Conservation (phyloP, 805 yeast genomes). For the Lipomyces sp. region DNA sequence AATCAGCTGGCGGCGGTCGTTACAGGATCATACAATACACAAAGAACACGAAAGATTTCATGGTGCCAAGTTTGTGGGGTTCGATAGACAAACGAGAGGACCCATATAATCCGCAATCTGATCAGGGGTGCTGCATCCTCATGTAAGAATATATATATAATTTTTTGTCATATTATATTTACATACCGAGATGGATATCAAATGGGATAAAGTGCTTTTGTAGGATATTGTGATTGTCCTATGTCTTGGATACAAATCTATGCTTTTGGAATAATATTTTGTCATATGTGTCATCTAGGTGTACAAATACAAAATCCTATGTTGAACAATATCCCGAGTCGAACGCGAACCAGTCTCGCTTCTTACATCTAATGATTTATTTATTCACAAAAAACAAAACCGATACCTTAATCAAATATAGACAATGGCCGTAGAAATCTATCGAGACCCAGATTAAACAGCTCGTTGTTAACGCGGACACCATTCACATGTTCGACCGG, state of each 20-base stretch:
- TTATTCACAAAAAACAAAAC: background rate
- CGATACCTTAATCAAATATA: slow-evolving; percentile 27
- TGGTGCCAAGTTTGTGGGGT: slow-evolving; percentile 38
- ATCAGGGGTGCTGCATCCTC: slow-evolving; percentile 26
- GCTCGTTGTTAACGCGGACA: slow-evolving; percentile 58
- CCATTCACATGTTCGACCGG: slow-evolving; percentile 64
- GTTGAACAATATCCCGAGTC: too few relatives aligned
- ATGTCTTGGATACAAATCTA: background rate
- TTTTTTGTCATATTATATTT: too few relatives aligned
- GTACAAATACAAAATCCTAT: too few relatives aligned
- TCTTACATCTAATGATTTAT: background rate
- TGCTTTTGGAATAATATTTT: too few relatives aligned
- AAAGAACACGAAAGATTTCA: slow-evolving; percentile 32
- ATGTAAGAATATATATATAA: slow-evolving; percentile 8
- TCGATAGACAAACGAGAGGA: slow-evolving; percentile 32
- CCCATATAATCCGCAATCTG: slow-evolving; percentile 34
- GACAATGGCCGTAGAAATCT: slow-evolving; percentile 46
- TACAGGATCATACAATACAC: slow-evolving; percentile 34
- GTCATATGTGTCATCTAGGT: too few relatives aligned
- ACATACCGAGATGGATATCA: too few relatives aligned
- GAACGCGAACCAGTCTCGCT: too few relatives aligned
- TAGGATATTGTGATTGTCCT: background rate
- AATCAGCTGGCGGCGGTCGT: background rate
- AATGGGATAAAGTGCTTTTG: background rate
- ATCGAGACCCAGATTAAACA: slow-evolving; percentile 63